Percentiles rank a stretch among this genome's conserved stretches.
Evolutionary conservation across 257 asterid species (phyloP).

Genomic region (Anisodus tanguticus): DNA sequence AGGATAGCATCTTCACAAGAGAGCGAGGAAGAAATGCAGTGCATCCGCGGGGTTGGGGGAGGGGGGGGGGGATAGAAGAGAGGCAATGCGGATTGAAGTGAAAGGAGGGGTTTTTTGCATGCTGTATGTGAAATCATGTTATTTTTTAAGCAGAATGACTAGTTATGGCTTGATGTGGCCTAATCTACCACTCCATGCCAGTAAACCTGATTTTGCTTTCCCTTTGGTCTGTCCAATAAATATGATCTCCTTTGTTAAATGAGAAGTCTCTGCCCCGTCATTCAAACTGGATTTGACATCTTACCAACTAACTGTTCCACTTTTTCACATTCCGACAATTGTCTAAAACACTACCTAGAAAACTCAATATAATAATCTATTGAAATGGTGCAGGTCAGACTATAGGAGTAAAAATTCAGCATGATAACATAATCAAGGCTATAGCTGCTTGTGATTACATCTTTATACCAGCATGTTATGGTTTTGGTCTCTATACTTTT

Average conservation of each 20-base stretch:
- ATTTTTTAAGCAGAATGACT: background rate
- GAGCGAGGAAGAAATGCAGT: background rate
- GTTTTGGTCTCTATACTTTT: conserved; percentile 4
- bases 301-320: conserved; percentile 1
- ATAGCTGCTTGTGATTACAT: conserved; percentile 15
- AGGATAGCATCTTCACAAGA: conserved; percentile 7
- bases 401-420: background rate
- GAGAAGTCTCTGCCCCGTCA: background rate
- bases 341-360: background rate
- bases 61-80: background rate
- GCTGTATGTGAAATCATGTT: background rate
- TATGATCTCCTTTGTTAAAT: background rate
- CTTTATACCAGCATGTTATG: conserved; percentile 21
- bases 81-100: background rate
- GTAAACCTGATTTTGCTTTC: conserved; percentile 18
- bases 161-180: background rate
- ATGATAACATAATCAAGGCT: conserved; percentile 11
- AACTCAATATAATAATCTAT: conserved; percentile 1
- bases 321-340: background rate
- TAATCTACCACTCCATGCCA: background rate
- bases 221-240: conserved; percentile 4
- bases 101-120: background rate
- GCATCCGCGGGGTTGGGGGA: background rate
- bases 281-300: conserved; percentile 4
- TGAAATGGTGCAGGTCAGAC: conserved; percentile 12